Evolutionary conservation across 257 asterid species (phyloP).

Genomic region (Lithospermum erythrorhizon): DNA sequence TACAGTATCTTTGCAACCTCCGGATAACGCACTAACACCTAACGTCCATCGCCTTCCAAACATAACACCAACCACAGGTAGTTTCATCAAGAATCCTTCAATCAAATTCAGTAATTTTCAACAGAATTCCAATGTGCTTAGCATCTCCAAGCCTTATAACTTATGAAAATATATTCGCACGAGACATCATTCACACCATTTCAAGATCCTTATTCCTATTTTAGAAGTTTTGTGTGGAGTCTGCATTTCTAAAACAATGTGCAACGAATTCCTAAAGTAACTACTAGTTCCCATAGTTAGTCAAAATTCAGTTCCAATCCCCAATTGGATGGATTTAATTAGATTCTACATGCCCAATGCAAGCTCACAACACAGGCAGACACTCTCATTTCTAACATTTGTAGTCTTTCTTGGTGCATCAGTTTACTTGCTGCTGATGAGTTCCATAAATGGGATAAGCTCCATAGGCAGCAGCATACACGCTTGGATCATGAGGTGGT

Average conservation of each 20-base stretch:
- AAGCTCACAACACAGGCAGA: conserved; percentile 20
- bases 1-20: too few relatives aligned
- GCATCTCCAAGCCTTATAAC: background rate
- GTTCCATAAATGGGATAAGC: conserved; percentile 70
- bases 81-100: too few relatives aligned
- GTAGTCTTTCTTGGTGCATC: conserved; percentile 9
- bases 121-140: background rate
- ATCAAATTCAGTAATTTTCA: background rate
- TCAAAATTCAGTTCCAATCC: conserved; percentile 73
- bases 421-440: conserved; percentile 91
- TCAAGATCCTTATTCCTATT: conserved; percentile 45
- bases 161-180: background rate
- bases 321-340: conserved; percentile 20
- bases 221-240: conserved; percentile 35
- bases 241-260: conserved; percentile 48
- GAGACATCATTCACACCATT: conserved; percentile 4
- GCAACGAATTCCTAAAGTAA: conserved; percentile 24
- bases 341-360: conserved; percentile 20
- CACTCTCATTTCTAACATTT: conserved; percentile 1
- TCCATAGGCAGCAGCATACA: conserved; percentile 76
- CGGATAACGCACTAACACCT: too few relatives aligned
- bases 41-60: too few relatives aligned
- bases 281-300: conserved; percentile 29
- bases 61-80: too few relatives aligned
- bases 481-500: conserved; percentile 60